Conservation (phyloP, 116 monocot species). For the Cymodocea nodosa region DNA sequence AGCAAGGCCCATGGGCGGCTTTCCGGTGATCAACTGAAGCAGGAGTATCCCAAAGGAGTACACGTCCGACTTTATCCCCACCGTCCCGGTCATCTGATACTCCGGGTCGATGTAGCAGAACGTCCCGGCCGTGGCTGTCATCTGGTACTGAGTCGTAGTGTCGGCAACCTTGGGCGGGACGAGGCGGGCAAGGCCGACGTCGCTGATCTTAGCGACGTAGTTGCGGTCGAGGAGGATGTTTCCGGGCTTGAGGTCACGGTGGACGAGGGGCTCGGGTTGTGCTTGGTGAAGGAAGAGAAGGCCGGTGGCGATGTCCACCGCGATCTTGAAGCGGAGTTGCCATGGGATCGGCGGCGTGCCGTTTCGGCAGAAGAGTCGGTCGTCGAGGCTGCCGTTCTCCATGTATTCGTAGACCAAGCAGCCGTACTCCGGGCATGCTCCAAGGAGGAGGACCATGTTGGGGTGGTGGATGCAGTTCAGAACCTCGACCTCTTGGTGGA, state of each 20-base stretch:
- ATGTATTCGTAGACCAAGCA: conserved; percentile 30
- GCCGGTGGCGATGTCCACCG: conserved; percentile 21
- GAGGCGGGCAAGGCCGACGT: conserved; percentile 26
- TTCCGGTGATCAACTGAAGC: conserved; percentile 22
- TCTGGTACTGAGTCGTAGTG: conserved; percentile 18
- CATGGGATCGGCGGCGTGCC: conserved; percentile 16
- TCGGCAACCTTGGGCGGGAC: conserved; percentile 15
- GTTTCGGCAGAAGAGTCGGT: conserved; percentile 18
- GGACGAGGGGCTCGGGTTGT: conserved; percentile 22
- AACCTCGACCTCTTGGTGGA: conserved; percentile 30
- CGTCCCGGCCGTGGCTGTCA: conserved; percentile 24
- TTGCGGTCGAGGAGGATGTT: conserved; percentile 28
- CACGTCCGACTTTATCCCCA: conserved; percentile 26
- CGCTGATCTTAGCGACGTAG: conserved; percentile 22
- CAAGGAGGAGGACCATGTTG: conserved; percentile 32
- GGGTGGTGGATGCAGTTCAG: conserved; percentile 30
- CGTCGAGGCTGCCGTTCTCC: conserved; percentile 25
- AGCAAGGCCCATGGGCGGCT: conserved; percentile 22
- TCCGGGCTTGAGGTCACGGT: conserved; percentile 19
- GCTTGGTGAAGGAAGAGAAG: conserved; percentile 32
- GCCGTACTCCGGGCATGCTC: no score
- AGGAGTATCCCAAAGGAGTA: conserved; percentile 25
- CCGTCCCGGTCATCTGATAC: conserved; percentile 27
- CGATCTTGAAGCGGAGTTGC: conserved; percentile 19
- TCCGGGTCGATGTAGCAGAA: conserved; percentile 37